Evolutionary conservation across 1,139 yeast genomes (phyloP), one percentile per base, ranked within the genome.

Genomic region (Candida mesenterica): DNA sequence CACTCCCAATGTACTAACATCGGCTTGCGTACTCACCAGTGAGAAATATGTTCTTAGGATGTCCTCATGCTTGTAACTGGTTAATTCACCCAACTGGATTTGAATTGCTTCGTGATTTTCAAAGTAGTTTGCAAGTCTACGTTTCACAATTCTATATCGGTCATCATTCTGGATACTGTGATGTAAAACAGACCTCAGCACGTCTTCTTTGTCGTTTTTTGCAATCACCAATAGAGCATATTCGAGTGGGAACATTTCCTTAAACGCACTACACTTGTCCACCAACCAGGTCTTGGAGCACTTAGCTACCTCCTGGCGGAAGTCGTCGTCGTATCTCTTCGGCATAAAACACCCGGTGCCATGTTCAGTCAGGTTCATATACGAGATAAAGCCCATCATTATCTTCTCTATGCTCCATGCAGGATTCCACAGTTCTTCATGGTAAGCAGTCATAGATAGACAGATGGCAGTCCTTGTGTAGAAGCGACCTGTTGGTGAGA

Each of bases 391-490:
- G n/a, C 48, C 52, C 20, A 45, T 10, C 13, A 46, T 31, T n/a
- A 48, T 34, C 36, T 43, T 46, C 16, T 47, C 52, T 18, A 46
- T 27, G 3, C 49, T 34, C 51, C 51, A 48, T n/a, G 45, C 31
- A 5, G 49, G 50, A 24, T 38, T 43, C 52, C 52, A 47, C 10
- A 28, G 9, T 17, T 47, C 50, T 25, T 34, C 36, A 27, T 48
- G 52, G 33, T 37, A 45, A 9, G 42, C 31, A 5, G 52, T 39
- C 39, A 43, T 42, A 3, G 45, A 33, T 23, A 48, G 37, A 30
- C 52, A 48, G 2, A 48, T 27, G 10, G 49, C 30, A 8, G 13
- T 15, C 20, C 50, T 31, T 4, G 40, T 29, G 12, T 25, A 20
- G 24, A 48, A 48, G 8, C 47, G 33, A 1, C 49, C 50, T 7